Base-by-base conservation (phyloP, 305 asterid genomes). In the Fraxinus angustifolia region DNA sequence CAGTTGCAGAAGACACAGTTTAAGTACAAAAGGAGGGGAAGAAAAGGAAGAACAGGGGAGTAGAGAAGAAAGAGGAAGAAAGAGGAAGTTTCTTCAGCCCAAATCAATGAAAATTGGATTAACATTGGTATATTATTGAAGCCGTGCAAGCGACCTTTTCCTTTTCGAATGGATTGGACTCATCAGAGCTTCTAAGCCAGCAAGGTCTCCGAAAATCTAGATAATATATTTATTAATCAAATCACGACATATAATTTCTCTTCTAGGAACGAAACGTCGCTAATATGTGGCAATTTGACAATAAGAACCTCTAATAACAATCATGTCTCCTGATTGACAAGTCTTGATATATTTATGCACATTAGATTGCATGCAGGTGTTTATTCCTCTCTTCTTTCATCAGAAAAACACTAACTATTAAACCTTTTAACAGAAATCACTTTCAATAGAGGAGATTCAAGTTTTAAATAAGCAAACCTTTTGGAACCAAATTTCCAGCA, bases 401-500 rank as follows among this genome's bases (percentile, higher is more conserved):
- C 26, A 56, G 65, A 56, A 65, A 62, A 23, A 26, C 5, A 23
- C 6, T 21, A 65, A 26, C 17, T 19, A 50, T 4, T 50, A 50
- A 17, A 17, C 10, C 65, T n/a, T 53, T 53, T 5, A 21, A 53
- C 65, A 62, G 28, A 62, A 62, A 62, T 4, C 38, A 30, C 19
- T 28, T 68, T 68, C 38, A 11, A 11, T 26, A 78, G 5, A 11
- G 45, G 28, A 56, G 71, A 73, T 73, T 71, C 26, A 73, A 76
- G 80, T 79, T 82, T 68, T 53, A 77, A 78, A 62, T 70, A 53
- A 35, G 30, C 45, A 42, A 92, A 42, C 97, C 92, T 91, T 89
- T 92, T 91, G 77, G 92, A 87, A 79, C 97, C 97, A 79, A 92
- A 89, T 82, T 88, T 88, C 97, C 97, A 93, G 90, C 93, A 93